Evolutionary conservation across 1,284 basidiomycete genomes (phyloP).

Genomic region (Mycosarcoma mackinlayi): DNA sequence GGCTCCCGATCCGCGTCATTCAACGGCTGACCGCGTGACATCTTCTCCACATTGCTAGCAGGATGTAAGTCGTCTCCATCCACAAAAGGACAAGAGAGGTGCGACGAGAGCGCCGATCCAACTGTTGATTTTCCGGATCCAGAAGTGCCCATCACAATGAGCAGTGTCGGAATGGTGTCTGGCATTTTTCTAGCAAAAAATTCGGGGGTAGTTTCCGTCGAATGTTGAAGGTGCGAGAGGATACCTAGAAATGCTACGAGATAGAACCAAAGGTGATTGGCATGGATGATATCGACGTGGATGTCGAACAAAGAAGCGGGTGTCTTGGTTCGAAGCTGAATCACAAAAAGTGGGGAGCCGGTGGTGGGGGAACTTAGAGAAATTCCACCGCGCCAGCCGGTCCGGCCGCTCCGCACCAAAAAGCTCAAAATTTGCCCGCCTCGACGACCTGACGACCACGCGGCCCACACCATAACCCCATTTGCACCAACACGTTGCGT

Average conservation of each 20-base stretch:
- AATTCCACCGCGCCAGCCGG: slow-evolving; percentile 1
- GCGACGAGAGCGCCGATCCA: slow-evolving; percentile 75
- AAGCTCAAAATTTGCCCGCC: too few relatives aligned
- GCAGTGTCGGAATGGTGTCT: slow-evolving; percentile 11
- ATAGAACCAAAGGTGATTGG: too few relatives aligned
- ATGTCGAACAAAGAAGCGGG: too few relatives aligned
- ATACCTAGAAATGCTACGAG: too few relatives aligned
- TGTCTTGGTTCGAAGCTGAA: too few relatives aligned
- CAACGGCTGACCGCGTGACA: slow-evolving; percentile 82
- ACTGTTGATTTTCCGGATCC: slow-evolving; percentile 84
- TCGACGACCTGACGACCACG: too few relatives aligned
- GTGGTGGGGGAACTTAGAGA: too few relatives aligned
- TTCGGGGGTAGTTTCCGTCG: not conserved
- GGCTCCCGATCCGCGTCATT: slow-evolving; percentile 82
- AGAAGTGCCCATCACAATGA: slow-evolving; percentile 57
- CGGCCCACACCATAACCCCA: not conserved
- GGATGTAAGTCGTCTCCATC: slow-evolving; percentile 93
- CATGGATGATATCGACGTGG: too few relatives aligned
- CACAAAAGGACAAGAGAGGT: slow-evolving; percentile 79
- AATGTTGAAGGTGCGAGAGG: not conserved
- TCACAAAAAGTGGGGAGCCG: too few relatives aligned
- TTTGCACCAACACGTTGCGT: not conserved
- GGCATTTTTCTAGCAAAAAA: slow-evolving; percentile 1
- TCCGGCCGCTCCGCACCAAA: slow-evolving; percentile 14
- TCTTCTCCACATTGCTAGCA: slow-evolving; percentile 83